Conservation (phyloP, 164 flowering plant species). For the Cinnamomum micranthum region DNA sequence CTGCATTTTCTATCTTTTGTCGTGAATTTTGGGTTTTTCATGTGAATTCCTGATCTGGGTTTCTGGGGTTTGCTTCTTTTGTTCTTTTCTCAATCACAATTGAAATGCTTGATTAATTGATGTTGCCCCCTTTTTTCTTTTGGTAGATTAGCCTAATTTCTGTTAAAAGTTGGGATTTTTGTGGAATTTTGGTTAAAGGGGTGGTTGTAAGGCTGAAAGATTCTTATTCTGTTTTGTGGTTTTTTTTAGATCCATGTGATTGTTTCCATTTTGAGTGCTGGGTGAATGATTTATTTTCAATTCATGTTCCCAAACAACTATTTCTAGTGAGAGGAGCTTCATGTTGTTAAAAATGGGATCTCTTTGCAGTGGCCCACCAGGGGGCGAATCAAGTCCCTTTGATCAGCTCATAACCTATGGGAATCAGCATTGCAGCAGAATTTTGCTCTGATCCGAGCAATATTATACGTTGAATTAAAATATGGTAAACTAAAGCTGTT, state of each 20-base stretch:
- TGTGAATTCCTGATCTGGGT: neutral
- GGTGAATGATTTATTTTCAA: neutral
- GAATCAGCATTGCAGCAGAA: neutral
- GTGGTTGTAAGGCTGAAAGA: neutral
- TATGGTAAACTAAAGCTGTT: neutral
- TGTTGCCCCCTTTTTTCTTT: neutral
- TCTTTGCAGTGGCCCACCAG: neutral
- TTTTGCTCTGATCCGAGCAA: neutral
- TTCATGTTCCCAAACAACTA: too few relatives aligned
- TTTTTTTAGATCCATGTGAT: too few relatives aligned
- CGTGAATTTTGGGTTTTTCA: neutral
- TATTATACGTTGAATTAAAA: neutral
- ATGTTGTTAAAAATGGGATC: neutral
- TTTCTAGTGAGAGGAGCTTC: neutral
- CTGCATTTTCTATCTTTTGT: constrained; percentile 4
- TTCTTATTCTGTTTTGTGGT: too few relatives aligned
- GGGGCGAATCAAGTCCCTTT: neutral
- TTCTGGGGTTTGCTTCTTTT: constrained; percentile 3
- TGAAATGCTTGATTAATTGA: constrained; percentile 5
- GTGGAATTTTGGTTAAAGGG: neutral
- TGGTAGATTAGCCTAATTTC: neutral
- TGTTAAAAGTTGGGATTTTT: too few relatives aligned
- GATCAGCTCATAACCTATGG: neutral
- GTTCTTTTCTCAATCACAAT: neutral
- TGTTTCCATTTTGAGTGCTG: neutral